phyloP scores from a whole-genome alignment of 192 early-diverging fungal genomes.

The Rhizophagus clarus region DNA sequence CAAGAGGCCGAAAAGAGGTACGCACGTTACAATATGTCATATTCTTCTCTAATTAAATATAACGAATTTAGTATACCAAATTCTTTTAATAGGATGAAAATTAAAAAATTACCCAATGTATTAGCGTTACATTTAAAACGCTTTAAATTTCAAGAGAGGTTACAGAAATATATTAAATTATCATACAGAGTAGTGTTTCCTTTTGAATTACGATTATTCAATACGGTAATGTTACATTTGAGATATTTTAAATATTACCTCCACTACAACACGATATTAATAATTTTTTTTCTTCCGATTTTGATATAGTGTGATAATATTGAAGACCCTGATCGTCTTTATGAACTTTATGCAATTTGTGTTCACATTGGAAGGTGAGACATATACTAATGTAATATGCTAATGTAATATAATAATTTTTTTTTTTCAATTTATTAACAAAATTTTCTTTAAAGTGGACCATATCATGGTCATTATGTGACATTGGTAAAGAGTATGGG shows the following conservation, averaged over 20 bases:
- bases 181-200: conserved; percentile 95
- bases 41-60: neutral
- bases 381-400: neutral
- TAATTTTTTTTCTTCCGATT: neutral
- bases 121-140: conserved; percentile 95
- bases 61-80: neutral
- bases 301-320: conserved; percentile 71
- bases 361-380: conserved; percentile 89
- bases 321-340: conserved; percentile 82
- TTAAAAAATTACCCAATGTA: conserved; percentile 91
- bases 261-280: neutral
- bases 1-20: conserved; percentile 96
- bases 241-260: neutral
- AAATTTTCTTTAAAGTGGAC: conserved; percentile 62
- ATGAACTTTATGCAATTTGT: conserved; percentile 86
- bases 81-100: conserved; percentile 78
- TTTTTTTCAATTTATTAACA: neutral
- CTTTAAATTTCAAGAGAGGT: conserved; percentile 95
- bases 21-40: no score
- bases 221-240: conserved; percentile 69
- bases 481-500: conserved; percentile 84
- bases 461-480: conserved; percentile 96
- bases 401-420: no score
- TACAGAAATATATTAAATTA: conserved; percentile 91
- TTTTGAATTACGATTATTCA: conserved; percentile 90